A percentile compares a stretch with the other conserved stretches of the same genome.
Conservation (phyloP, 2,329 filamentous ascomycete species). For the Aspergillaceae sp. region DNA sequence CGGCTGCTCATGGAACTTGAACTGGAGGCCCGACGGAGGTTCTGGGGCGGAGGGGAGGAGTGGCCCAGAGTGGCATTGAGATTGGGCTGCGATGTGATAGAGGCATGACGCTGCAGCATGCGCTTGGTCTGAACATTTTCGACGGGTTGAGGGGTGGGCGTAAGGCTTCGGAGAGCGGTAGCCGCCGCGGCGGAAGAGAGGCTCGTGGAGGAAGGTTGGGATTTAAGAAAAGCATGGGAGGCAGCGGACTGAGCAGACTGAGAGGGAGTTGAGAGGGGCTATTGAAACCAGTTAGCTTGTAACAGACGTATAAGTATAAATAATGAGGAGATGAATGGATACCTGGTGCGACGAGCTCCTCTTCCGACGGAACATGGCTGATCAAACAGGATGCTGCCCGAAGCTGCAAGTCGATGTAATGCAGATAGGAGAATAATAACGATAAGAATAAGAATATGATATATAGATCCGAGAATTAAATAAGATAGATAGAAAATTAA, state of each 20-base stretch:
- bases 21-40: constrained; percentile 58
- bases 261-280: constrained; percentile 57
- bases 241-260: constrained; percentile 73
- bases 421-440: neutral
- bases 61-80: constrained; percentile 20
- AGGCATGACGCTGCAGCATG: constrained; percentile 57
- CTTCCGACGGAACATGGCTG: constrained; percentile 34
- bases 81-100: constrained; percentile 58
- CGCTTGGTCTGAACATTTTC: constrained; percentile 82
- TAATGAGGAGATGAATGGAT: neutral
- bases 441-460: neutral
- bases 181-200: constrained; percentile 81
- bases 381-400: constrained; percentile 5
- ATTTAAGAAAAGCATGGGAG: constrained; percentile 68
- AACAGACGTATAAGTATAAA: too few species aligned
- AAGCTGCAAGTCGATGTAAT: neutral
- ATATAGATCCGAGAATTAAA: neutral
- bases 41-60: constrained; percentile 20
- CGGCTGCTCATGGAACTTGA: constrained; percentile 78
- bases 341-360: constrained; percentile 35
- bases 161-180: constrained; percentile 69
- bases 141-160: constrained; percentile 69
- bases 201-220: constrained; percentile 53
- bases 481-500: neutral
- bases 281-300: constrained; percentile 7